phyloP scores from a whole-genome alignment of 257 asterid species.

The Penstemon eatonii region DNA sequence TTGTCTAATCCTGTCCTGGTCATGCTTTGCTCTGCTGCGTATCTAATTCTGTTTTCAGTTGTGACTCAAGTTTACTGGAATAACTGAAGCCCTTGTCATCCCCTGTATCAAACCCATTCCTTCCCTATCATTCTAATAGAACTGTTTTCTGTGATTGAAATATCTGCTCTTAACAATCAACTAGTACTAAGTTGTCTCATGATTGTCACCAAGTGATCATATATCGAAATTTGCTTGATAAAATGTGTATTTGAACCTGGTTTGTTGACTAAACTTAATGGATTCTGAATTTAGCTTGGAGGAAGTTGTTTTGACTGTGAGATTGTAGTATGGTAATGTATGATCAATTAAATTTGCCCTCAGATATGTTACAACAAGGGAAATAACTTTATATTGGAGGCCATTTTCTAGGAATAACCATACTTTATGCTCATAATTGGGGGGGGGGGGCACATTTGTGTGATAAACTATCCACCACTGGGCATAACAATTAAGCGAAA shows the following conservation, averaged over 20 bases:
- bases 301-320: not conserved
- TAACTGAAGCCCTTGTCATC: constrained; percentile 16
- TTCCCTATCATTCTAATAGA: constrained; percentile 9
- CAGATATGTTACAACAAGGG: not conserved
- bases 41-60: not conserved
- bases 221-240: not conserved
- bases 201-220: not conserved
- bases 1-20: not conserved
- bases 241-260: not conserved
- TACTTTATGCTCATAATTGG: not conserved
- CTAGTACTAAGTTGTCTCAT: not conserved
- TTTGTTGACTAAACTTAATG: not conserved
- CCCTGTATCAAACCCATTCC: not conserved
- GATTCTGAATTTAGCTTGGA: not conserved
- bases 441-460: not conserved
- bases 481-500: not conserved
- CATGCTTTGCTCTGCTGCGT: not conserved
- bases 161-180: constrained; percentile 1
- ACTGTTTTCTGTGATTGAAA: constrained; percentile 10
- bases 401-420: not conserved
- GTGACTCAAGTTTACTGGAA: constrained; percentile 7
- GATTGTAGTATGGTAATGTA: not conserved
- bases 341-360: constrained; percentile 3
- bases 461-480: not conserved
- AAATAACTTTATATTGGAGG: not conserved